Evolutionary conservation across 2,329 filamentous ascomycete species (phyloP), one percentile per base, ranked within the genome.

Genomic region (Penicillium crustosum): DNA sequence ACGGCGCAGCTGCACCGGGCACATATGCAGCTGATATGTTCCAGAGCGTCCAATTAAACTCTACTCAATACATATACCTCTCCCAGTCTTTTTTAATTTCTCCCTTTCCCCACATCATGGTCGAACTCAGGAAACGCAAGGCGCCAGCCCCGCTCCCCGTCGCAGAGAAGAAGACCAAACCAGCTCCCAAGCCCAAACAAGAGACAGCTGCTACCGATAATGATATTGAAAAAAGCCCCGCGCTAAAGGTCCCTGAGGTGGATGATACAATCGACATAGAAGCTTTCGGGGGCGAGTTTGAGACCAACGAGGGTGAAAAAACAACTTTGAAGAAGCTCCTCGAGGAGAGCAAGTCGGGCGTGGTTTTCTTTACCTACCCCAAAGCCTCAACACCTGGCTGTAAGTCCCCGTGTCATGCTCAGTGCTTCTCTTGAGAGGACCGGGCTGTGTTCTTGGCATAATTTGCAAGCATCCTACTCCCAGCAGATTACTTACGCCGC

Each of bases 291-390:
- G 84, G 83, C 55, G 87, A 94, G 71, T 79, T 99, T 62, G 86
- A 94, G 80, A 94, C 89, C 61, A 87, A 97, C 65, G 91, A 96
- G 63, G 92, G 92, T 68, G 79, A 82, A 53, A 90, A 89, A 78
- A 92, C 89, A 6, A 91, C 86, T 1, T 80, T 99, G 58, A 89
- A 91, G 78, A 81, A 86, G 67, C 86, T 99, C 25, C 83, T 97
- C 49, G 88, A 91, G 51, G 84, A 89, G 71, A 96, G 92, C 83
- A 87, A 90, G 78, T 82, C 84, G 36, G 94, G 93, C 27, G 89
- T 97, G 43, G 91, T 96, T 35, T 79, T 97, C 31, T 97, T 99
- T 76, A 97, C 93, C 33, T 97, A 97, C 73, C 94, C 94, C 58
- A 95, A 90, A 78, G 94, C 94, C 13, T 94, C 89, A 29, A 99